Conservation (phyloP, 495 filamentous ascomycete genomes). For the Lasiosphaeriaceae sp. region DNA sequence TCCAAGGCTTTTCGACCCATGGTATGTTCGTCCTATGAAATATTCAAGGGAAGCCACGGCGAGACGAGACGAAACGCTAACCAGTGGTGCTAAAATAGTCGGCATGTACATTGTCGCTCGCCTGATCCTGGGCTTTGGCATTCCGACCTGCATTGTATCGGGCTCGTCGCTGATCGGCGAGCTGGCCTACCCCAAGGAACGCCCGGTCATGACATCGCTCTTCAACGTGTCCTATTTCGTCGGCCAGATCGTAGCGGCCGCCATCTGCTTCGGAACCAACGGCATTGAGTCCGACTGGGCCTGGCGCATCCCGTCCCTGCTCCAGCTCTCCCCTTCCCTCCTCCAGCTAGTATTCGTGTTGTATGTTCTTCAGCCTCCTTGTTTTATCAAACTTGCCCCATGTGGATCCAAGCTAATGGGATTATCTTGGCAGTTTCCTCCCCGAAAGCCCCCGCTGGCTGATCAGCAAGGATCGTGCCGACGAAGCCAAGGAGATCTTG, state of each 20-base stretch:
- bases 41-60: too few relatives aligned
- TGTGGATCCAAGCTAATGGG: neutral
- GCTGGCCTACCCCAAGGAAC: conserved; percentile 62
- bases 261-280: conserved; percentile 57
- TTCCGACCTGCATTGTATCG: conserved; percentile 61
- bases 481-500: conserved; percentile 56
- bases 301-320: conserved; percentile 62
- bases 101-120: conserved; percentile 64
- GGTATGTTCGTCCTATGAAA: too few relatives aligned
- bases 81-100: too few relatives aligned
- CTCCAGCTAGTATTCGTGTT: conserved; percentile 54
- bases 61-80: too few relatives aligned
- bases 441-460: conserved; percentile 61
- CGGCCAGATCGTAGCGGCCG: conserved; percentile 59
- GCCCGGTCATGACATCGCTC: conserved; percentile 60
- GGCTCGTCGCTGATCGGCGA: conserved; percentile 64
- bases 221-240: conserved; percentile 66
- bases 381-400: too few relatives aligned
- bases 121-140: conserved; percentile 61
- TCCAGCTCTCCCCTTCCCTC: conserved; percentile 54
- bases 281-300: conserved; percentile 54
- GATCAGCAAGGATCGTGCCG: conserved; percentile 53
- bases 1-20: conserved; percentile 41
- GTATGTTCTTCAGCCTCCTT: conserved; percentile 17
- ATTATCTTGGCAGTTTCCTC: conserved; percentile 35